Conservation (phyloP, 1,284 basidiomycete genomes). For the Mycena sp. region DNA sequence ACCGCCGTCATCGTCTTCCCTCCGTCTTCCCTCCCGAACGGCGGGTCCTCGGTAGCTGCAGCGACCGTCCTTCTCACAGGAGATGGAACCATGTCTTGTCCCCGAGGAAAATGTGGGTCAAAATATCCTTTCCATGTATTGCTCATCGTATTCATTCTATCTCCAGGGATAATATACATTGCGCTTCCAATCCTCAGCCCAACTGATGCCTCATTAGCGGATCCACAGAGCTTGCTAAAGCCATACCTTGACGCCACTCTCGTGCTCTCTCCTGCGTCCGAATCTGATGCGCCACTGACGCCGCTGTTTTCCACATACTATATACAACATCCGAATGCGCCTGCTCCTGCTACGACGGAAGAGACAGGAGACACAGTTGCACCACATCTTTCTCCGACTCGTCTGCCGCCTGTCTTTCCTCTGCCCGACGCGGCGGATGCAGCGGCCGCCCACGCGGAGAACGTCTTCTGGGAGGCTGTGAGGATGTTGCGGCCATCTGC, state of each 20-base stretch:
- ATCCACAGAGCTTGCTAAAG: slow-evolving; percentile 58
- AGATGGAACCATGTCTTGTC: slow-evolving; percentile 86
- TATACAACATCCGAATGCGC: slow-evolving; percentile 47
- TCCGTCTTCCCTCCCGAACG: slow-evolving; percentile 60
- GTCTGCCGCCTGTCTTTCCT: slow-evolving; percentile 49
- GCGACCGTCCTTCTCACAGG: slow-evolving; percentile 84
- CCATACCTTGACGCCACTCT: slow-evolving; percentile 70
- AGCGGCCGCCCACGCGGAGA: slow-evolving; percentile 66
- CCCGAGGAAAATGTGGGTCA: slow-evolving; percentile 88
- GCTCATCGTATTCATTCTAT: slow-evolving; percentile 8
- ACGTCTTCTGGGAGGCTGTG: slow-evolving; percentile 66
- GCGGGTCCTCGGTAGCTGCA: slow-evolving; percentile 57
- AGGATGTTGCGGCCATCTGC: slow-evolving; percentile 20
- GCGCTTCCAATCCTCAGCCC: slow-evolving; percentile 54
- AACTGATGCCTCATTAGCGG: slow-evolving; percentile 16
- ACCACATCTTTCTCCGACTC: slow-evolving; percentile 49
- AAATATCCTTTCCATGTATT: slow-evolving; percentile 38
- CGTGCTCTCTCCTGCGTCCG: slow-evolving; percentile 40
- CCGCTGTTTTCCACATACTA: slow-evolving; percentile 69
- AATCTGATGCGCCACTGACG: slow-evolving; percentile 31
- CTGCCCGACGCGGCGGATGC: slow-evolving; percentile 67
- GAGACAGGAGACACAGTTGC: slow-evolving; percentile 21
- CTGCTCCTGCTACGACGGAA: slow-evolving; percentile 1
- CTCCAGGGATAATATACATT: slow-evolving; percentile 70
- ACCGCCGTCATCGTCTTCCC: slow-evolving; percentile 87